Base-by-base conservation (phyloP, 768 basidiomycete species). In the Coprinellus aureogranulatus region DNA sequence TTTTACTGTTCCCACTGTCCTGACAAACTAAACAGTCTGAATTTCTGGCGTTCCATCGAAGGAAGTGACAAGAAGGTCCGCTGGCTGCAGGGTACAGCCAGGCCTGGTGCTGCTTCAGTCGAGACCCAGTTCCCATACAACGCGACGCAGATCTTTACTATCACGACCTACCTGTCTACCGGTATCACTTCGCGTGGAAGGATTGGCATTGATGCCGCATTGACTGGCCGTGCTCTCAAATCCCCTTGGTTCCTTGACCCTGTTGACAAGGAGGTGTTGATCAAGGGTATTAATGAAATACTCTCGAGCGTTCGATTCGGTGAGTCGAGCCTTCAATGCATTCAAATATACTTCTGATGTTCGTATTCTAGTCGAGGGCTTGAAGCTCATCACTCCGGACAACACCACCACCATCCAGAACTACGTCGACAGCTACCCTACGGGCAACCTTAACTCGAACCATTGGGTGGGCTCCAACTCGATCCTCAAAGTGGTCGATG, bases 131-230 rank as follows among this genome's bases (percentile, higher is more conserved):
- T 77, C 61, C 73, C 84, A 3, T 87, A 78, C 66, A 85, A 86
- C 60, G 22, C 12, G 28, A 51, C 49, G 23, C 72, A 81, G 65
- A 79, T 84, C 53, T 84, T 85, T 70, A 84, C 84, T 0, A 85
- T 87, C 69, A 87, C 85, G 0, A 66, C 79, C 4, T 86, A 86
- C 64, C 68, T 87, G n/a, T 85, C 85, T 2, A 77, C 77, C 16
- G 84, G 84, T 48, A 77, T 85, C 46, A 82, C 80, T 1, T 87
- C 85, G 12, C 81, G 84, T 52, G 85, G 85, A 5, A 81, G 84
- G 27, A 76, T 86, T 56, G 85, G 85, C 22, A 80, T 87, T 57
- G 77, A 82, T 54, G 76, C 78, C 14, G 77, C 76, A 4, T 63
- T 86, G 50, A 79, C 75, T 20, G 82, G 75, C 16, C 69, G 72